phyloP scores from a whole-genome alignment of 495 filamentous ascomycete genomes.

The Penicillium coprophilum region DNA sequence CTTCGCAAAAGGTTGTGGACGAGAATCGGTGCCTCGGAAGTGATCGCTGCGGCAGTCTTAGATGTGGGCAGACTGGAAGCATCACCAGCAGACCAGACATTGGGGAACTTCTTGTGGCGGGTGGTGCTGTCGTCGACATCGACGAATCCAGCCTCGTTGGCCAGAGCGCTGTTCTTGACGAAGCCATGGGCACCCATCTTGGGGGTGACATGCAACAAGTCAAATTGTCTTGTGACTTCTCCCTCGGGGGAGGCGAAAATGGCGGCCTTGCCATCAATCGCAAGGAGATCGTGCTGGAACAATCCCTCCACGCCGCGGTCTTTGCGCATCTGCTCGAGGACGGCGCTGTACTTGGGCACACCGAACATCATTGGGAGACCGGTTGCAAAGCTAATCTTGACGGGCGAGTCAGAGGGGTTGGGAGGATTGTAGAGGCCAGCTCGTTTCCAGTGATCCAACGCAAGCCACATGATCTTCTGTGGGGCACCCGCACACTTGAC shows the following conservation, averaged over 20 bases:
- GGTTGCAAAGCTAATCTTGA: constrained; percentile 64
- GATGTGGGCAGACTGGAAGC: constrained; percentile 65
- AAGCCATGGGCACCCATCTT: constrained; percentile 63
- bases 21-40: constrained; percentile 60
- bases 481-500: constrained; percentile 71
- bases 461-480: constrained; percentile 72
- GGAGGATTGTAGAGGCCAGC: constrained; percentile 56
- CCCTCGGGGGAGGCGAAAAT: constrained; percentile 51
- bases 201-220: constrained; percentile 59
- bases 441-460: constrained; percentile 62
- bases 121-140: constrained; percentile 62
- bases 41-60: constrained; percentile 68
- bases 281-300: constrained; percentile 66
- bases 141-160: constrained; percentile 62
- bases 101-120: constrained; percentile 60
- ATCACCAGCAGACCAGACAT: constrained; percentile 70
- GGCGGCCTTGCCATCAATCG: constrained; percentile 57
- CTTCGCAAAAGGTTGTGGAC: constrained; percentile 54
- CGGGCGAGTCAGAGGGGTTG: constrained; percentile 43
- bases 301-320: constrained; percentile 64
- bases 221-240: constrained; percentile 53
- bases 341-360: constrained; percentile 65
- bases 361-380: constrained; percentile 65
- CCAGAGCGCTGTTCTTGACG: constrained; percentile 56
- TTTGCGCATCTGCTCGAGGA: constrained; percentile 59